Evolutionary conservation across 768 basidiomycete species (phyloP), one percentile per base, ranked within the genome.

Genomic region (Galerina sulciceps): DNA sequence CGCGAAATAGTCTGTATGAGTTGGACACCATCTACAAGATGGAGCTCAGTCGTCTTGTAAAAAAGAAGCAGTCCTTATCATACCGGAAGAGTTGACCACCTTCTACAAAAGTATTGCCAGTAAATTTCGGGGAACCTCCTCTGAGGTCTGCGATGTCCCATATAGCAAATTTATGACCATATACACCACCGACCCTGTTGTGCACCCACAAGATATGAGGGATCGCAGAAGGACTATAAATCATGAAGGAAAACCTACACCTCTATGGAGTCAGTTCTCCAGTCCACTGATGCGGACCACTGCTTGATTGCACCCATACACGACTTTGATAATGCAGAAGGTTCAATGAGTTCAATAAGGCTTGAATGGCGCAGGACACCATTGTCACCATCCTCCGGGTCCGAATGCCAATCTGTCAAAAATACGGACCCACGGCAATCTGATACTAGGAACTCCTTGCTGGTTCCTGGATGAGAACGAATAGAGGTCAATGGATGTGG

Each of bases 361-460:
- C 81, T 87, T 10, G 80, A 81, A 68, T 87, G 84, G 46, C 87
- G 81, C 81, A 87, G 85, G 53, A 74, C 79, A 45, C 78, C 81
- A 54, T 79, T 78, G 54, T 81, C 81, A 17, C 72, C 74, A 37
- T 79, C 80, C 11, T 81, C 79, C 1, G 87, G 87, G 66, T 92
- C 89, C 5, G 87, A 82, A 54, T 88, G 85, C 92, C 92, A 94
- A 74, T 94, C 90, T n/a, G 87, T 85, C 46, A 93, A 71, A 71
- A 87, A 91, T 46, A 93, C 76, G 26, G 85, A 87, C 35, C 92
- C 92, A 36, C 82, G 83, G 53, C 79, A 82, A 72, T 94, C 92
- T 1, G 90, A 83, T 54, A 93, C 87, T 23, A 94, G 79, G 65
- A 94, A 85, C 64, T 91, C 91, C 69, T 90, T 93, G 77, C 85